phyloP scores from a whole-genome alignment of 2,329 filamentous ascomycete species.

The Cephalotrichum gorgonifer region DNA sequence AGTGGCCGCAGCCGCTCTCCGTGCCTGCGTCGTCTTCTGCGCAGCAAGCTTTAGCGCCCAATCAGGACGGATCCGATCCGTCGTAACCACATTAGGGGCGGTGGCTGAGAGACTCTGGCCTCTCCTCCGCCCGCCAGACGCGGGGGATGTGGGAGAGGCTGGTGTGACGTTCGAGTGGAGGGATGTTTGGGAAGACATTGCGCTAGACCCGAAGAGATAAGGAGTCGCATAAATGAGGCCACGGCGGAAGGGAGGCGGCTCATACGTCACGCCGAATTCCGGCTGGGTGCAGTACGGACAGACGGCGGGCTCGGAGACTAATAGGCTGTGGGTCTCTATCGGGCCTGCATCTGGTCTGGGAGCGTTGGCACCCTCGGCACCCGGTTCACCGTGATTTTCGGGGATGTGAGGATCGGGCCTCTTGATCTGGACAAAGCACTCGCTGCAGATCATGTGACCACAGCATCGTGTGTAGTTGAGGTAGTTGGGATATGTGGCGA shows the following conservation, averaged over 20 bases:
- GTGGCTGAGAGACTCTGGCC: slow-evolving; percentile 64
- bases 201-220: slow-evolving; percentile 42
- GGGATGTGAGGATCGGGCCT: slow-evolving; percentile 83
- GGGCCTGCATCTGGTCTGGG: slow-evolving; percentile 11
- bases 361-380: slow-evolving; percentile 22
- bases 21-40: slow-evolving; percentile 73
- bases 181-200: slow-evolving; percentile 81
- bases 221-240: slow-evolving; percentile 62
- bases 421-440: slow-evolving; percentile 99
- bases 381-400: slow-evolving; percentile 55
- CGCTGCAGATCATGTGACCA: slow-evolving; percentile 91
- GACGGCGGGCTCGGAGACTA: slow-evolving; percentile 83
- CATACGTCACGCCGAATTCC: slow-evolving; percentile 94
- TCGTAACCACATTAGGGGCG: slow-evolving; percentile 80
- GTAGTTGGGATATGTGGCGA: slow-evolving; percentile 89
- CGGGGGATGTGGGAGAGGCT: slow-evolving; percentile 19
- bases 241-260: slow-evolving; percentile 76
- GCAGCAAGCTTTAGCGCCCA: slow-evolving; percentile 85
- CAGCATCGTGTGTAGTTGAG: slow-evolving; percentile 92
- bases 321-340: slow-evolving; percentile 29
- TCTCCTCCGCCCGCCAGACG: slow-evolving; percentile 30
- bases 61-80: slow-evolving; percentile 83
- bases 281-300: slow-evolving; percentile 94
- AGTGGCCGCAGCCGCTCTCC: slow-evolving; percentile 84
- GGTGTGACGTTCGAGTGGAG: slow-evolving; percentile 49